Evolutionary conservation across 2,329 filamentous ascomycete species (phyloP), one percentile per base, ranked within the genome.

Genomic region (Aspergillus pseudonomiae): DNA sequence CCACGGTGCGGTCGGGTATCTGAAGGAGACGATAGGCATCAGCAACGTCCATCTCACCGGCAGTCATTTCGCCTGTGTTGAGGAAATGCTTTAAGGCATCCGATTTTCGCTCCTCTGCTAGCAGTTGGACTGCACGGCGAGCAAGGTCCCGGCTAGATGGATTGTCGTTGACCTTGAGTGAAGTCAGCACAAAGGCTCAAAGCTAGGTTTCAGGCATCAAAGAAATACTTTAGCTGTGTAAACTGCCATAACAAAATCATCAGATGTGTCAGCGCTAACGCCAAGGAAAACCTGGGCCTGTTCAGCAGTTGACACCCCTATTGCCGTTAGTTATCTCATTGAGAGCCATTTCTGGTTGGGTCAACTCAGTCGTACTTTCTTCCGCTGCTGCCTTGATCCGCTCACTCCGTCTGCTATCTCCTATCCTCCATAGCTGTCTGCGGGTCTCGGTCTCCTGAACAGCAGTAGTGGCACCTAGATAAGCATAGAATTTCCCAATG

Each of bases 241-340:
- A 77, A 88, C 81, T 3, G 87, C 82, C 56, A 83, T 77, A 43
- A 90, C 79, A 65, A 85, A 86, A 55, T 88, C 85, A 70, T 89
- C 87, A 2, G 81, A 70, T 11, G 81, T 84, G 12, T 77, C 75
- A 32, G 76, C 74, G 58, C 81, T 78, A 12, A 86, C 83, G 9
- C 83, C 85, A 14, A 91, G 80, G 78, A 85, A 91, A 14, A 84
- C 78, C 36, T 90, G 79, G 1, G 89, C 89, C 71, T 91, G 86
- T 53, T 87, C 83, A 61, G 86, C 84, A n/a, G 84, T 88, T 65
- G 88, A 83, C 32, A 89, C 81, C 16, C 81, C 81, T 82, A 64
- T 62, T 3, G 24, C n/a, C 34, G 12, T 60, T 24, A 48, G 59
- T 46, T 34, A 12, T 34, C n/a, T 21, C 21, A 19, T 28, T 21